Percentiles rank a stretch among this genome's conserved stretches.
phyloP scores from a whole-genome alignment of 2,329 filamentous ascomycete species.

The Alternaria gansuensis region DNA sequence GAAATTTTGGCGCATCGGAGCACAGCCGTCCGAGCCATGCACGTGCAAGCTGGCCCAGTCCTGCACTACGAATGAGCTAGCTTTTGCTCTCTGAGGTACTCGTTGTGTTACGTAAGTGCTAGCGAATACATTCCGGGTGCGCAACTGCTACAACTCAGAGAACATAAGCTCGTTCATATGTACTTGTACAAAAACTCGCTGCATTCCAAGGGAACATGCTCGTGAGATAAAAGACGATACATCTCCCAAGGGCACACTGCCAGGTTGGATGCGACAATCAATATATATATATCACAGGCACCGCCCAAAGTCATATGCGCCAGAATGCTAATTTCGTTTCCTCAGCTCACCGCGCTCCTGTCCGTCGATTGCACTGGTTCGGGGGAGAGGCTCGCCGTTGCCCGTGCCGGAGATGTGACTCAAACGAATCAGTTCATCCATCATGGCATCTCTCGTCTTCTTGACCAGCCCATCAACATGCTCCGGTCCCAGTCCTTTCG shows the following conservation, averaged over 20 bases:
- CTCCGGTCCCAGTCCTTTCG: conserved; percentile 45
- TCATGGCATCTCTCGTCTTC: conserved; percentile 48
- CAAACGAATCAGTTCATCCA: conserved; percentile 48
- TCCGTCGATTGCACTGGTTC: conserved; percentile 31
- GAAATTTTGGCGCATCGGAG: conserved; percentile 25
- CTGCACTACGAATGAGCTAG: background rate
- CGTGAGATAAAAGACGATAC: too few relatives aligned
- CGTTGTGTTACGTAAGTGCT: background rate
- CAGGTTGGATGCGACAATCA: background rate
- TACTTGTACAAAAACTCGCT: too few relatives aligned
- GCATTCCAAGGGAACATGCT: background rate
- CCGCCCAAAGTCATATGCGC: conserved; percentile 19
- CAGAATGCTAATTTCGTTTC: conserved; percentile 33
- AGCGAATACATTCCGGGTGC: background rate
- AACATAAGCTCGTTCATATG: background rate
- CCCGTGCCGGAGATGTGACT: conserved; percentile 40
- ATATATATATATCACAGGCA: conserved; percentile 13
- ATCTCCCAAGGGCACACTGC: background rate
- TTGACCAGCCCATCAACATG: conserved; percentile 49
- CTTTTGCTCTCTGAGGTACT: background rate
- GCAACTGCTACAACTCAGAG: background rate
- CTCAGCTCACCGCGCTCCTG: conserved; percentile 34
- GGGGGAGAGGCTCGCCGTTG: conserved; percentile 40
- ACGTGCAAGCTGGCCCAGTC: background rate
- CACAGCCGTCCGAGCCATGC: conserved; percentile 34